Conservation (phyloP, 1,139 yeast species). For the Yarrowia galli region DNA sequence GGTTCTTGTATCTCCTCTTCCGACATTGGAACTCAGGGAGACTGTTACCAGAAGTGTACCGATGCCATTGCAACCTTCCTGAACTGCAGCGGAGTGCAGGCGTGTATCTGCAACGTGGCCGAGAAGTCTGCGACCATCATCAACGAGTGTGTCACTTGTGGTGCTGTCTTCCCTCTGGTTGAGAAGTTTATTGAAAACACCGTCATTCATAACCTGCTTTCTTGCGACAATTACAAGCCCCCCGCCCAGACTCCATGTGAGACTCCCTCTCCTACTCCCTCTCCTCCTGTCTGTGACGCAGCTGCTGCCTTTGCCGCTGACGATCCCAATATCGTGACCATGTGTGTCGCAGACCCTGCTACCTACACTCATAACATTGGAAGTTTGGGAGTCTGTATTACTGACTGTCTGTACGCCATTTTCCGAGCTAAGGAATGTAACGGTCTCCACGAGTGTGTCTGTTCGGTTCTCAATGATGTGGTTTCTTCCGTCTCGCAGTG, state of each 20-base stretch:
- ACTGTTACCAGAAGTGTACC: constrained; percentile 26
- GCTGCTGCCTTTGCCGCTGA: no score
- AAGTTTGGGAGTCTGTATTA: constrained; percentile 14
- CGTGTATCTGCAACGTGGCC: constrained; percentile 14
- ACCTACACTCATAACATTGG: constrained; percentile 23
- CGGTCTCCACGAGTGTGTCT: constrained; percentile 22
- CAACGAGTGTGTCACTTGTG: constrained; percentile 32
- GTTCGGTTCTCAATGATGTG: constrained; percentile 24
- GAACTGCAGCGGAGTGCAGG: constrained; percentile 5
- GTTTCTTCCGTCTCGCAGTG: constrained; percentile 18
- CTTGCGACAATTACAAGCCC: constrained; percentile 25
- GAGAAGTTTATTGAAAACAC: constrained; percentile 8
- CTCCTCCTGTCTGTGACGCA: constrained; percentile 14
- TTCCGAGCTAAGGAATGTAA: constrained; percentile 28
- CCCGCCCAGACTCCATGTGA: constrained; percentile 21
- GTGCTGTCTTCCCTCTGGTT: constrained; percentile 22
- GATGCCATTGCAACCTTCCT: constrained; percentile 7
- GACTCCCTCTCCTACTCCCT: constrained; percentile 9
- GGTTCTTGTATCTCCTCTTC: background rate
- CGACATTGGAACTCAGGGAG: constrained; percentile 16
- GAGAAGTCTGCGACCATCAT: background rate
- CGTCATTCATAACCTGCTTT: constrained; percentile 12
- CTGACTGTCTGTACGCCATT: constrained; percentile 21
- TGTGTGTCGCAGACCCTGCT: constrained; percentile 36
- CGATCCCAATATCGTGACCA: constrained; percentile 13